Conservation (phyloP, 176 grass and related monocot genomes). For the Secale cereale region DNA sequence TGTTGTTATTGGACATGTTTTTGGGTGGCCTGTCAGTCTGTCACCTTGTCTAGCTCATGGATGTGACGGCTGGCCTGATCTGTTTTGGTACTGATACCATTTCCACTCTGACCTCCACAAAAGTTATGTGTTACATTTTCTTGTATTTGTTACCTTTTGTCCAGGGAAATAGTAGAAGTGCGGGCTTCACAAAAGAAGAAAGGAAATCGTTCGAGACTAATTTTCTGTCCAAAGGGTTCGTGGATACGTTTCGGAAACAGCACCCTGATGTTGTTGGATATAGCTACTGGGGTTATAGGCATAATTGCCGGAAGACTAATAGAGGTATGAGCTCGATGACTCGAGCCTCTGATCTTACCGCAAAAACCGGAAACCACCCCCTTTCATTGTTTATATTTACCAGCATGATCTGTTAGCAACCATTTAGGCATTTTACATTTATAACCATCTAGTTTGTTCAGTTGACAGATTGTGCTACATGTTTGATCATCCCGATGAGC, state of each 20-base stretch:
- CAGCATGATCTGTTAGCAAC: background rate
- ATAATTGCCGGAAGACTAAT: slow-evolving; percentile 49
- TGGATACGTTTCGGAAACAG: slow-evolving; percentile 61
- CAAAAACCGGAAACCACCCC: background rate
- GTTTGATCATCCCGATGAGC: background rate
- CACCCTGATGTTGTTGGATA: slow-evolving; percentile 59
- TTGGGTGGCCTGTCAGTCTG: background rate
- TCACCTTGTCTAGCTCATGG: background rate
- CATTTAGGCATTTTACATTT: background rate
- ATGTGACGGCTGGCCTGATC: background rate
- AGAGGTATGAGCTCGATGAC: slow-evolving; percentile 39
- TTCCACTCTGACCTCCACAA: slow-evolving; percentile 12
- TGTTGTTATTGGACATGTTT: background rate
- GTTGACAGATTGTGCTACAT: background rate
- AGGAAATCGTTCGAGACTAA: slow-evolving; percentile 60
- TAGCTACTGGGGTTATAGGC: slow-evolving; percentile 71
- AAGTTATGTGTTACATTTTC: background rate
- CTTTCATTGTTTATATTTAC: background rate
- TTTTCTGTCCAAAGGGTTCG: slow-evolving; percentile 63
- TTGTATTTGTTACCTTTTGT: background rate
- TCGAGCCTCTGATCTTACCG: background rate
- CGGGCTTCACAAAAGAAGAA: slow-evolving; percentile 66
- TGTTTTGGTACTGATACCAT: background rate
- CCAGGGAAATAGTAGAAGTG: slow-evolving; percentile 66
- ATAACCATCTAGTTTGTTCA: background rate